phyloP scores from a whole-genome alignment of 192 early-diverging fungal genomes.

The Coemansia sp. region DNA sequence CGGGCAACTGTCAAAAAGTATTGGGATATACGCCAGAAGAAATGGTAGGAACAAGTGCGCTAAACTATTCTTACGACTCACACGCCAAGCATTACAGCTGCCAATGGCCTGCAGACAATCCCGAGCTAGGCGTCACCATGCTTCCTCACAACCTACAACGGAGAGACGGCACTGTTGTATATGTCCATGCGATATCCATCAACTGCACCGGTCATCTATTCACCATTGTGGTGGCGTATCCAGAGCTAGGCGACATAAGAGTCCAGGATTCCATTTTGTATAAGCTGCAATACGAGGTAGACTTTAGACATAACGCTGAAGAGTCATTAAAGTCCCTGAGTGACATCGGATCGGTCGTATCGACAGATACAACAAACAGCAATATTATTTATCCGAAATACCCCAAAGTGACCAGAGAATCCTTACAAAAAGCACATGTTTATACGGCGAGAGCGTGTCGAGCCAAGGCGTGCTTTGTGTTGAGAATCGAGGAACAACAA shows the following conservation, averaged over 20 bases:
- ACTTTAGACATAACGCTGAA: slow-evolving; percentile 10
- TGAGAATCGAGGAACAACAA: slow-evolving; percentile 8
- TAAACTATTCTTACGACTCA: slow-evolving; percentile 38
- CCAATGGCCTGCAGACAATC: slow-evolving; percentile 47
- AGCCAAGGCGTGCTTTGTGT: slow-evolving; percentile 43
- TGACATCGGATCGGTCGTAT: background rate
- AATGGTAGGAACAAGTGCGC: slow-evolving; percentile 42
- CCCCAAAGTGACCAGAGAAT: slow-evolving; percentile 30
- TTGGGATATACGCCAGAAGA: slow-evolving; percentile 42
- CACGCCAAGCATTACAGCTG: slow-evolving; percentile 52
- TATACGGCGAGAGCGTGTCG: slow-evolving; percentile 39
- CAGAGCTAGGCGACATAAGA: slow-evolving; percentile 31
- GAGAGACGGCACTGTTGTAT: slow-evolving; percentile 23
- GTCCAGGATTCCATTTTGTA: slow-evolving; percentile 36
- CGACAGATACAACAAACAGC: background rate
- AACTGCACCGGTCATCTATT: slow-evolving; percentile 48
- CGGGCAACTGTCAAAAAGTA: slow-evolving; percentile 26
- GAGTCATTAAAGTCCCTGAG: background rate
- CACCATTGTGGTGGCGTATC: slow-evolving; percentile 26
- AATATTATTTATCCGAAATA: slow-evolving; percentile 15
- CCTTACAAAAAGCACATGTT: slow-evolving; percentile 32
- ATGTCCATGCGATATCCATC: slow-evolving; percentile 32
- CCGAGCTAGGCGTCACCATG: slow-evolving; percentile 47
- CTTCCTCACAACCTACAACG: slow-evolving; percentile 38
- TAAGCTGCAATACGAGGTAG: slow-evolving; percentile 37